Conservation (phyloP, 805 yeast genomes). For the Candida fluviatilis region DNA sequence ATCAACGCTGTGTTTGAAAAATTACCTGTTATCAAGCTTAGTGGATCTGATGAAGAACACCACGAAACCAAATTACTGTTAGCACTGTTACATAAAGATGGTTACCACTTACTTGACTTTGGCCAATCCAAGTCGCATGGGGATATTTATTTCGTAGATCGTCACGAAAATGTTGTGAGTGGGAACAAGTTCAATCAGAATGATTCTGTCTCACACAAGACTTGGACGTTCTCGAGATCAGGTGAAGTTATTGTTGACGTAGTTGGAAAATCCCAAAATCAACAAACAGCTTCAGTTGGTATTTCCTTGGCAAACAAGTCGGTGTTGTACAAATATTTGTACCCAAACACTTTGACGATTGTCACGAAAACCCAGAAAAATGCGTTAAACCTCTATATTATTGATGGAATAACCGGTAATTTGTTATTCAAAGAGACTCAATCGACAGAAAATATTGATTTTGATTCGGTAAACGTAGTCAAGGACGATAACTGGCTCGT, state of each 20-base stretch:
- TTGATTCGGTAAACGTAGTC: constrained; percentile 44
- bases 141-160: constrained; percentile 4
- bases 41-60: constrained; percentile 1
- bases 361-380: constrained; percentile 24
- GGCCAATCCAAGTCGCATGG: neutral
- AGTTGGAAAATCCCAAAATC: constrained; percentile 17
- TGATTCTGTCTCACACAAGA: constrained; percentile 11
- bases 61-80: neutral
- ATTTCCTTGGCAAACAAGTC: constrained; percentile 63
- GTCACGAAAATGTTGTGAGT: constrained; percentile 9
- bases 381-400: constrained; percentile 44
- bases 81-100: neutral
- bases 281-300: constrained; percentile 52
- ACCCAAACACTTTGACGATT: constrained; percentile 62
- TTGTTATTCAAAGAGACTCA: constrained; percentile 44
- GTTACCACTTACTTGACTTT: neutral
- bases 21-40: constrained; percentile 7
- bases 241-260: constrained; percentile 15
- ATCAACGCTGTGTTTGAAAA: constrained; percentile 8
- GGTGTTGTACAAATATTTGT: constrained; percentile 77
- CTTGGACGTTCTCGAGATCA: constrained; percentile 26
- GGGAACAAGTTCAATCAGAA: constrained; percentile 17
- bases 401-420: constrained; percentile 72
- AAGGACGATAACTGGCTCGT: constrained; percentile 84
- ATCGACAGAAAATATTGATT: constrained; percentile 36